Percentiles rank a stretch among this genome's conserved stretches.
Evolutionary conservation across 2,329 filamentous ascomycete species (phyloP).

Genomic region (Fusarium verrucosum): DNA sequence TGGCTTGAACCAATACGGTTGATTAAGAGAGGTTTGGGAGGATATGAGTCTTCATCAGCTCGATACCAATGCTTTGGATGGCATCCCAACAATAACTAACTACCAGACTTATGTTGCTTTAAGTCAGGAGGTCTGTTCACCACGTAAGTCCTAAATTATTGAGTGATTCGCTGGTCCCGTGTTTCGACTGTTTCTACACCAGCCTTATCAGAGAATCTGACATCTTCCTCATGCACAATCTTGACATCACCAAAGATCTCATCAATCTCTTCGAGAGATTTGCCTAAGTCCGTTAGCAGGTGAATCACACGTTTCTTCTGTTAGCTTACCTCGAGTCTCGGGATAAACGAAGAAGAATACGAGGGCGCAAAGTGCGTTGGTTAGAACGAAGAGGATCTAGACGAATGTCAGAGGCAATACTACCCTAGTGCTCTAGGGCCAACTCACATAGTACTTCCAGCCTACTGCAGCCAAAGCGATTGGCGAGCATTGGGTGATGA

Average conservation of each 20-base stretch:
- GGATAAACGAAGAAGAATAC: constrained; percentile 51
- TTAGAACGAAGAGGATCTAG: constrained; percentile 52
- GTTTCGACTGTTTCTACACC: constrained; percentile 8
- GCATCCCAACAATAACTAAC: constrained; percentile 5
- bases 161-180: neutral
- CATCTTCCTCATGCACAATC: constrained; percentile 37
- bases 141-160: neutral
- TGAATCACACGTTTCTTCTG: fast-evolving
- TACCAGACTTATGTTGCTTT: no score
- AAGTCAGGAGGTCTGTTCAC: no score
- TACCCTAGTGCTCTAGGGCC: fast-evolving
- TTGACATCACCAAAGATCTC: constrained; percentile 53
- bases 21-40: neutral
- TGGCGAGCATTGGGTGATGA: constrained; percentile 54
- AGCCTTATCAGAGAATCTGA: constrained; percentile 34
- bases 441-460: constrained; percentile 54
- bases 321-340: constrained; percentile 49
- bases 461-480: constrained; percentile 52
- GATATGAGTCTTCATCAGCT: no score
- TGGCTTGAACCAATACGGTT: neutral
- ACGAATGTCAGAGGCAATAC: fast-evolving
- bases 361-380: constrained; percentile 50
- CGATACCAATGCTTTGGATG: no score
- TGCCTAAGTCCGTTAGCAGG: constrained; percentile 44
- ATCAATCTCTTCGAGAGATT: constrained; percentile 54